A percentile compares a stretch with the other conserved stretches of the same genome.
These are phyloP conservation scores for Ophiostoma ulmi DNA, from an alignment of 2,329 filamentous ascomycete genomes.

Conservation along the genomic window DNA sequence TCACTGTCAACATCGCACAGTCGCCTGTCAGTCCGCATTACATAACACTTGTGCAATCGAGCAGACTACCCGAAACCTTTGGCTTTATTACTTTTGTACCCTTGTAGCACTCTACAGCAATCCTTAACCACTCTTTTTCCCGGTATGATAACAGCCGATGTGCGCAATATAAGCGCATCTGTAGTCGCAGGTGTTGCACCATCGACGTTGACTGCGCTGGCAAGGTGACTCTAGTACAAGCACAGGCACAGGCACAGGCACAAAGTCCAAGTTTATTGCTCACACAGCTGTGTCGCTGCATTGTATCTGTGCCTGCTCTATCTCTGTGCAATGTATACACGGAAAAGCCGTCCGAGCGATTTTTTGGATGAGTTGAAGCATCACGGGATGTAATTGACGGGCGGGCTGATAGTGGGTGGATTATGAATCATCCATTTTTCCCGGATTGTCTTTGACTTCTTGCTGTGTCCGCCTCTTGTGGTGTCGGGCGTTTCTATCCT, in stretches of 20 bases:
- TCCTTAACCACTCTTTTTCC: neutral
- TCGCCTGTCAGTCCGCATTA: neutral
- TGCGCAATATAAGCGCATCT: neutral
- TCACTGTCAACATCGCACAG: neutral
- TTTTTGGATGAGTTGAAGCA: constrained; percentile 1
- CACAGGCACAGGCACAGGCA: neutral
- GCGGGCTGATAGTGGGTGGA: neutral
- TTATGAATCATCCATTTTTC: neutral
- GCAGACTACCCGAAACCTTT: neutral
- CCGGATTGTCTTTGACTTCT: neutral
- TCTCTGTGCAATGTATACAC: neutral
- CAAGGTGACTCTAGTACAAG: constrained; percentile 3
- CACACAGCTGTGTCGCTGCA: neutral
- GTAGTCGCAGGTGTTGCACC: neutral
- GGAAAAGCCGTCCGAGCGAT: constrained; percentile 4
- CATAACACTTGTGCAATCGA: neutral
- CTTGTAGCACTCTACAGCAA: neutral
- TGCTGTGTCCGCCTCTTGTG: neutral
- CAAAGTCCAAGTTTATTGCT: neutral
- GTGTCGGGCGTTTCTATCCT: neutral
- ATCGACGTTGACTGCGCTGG: neutral
- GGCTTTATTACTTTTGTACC: neutral
- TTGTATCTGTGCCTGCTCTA: neutral
- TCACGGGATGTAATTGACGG: neutral
- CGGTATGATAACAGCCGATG: neutral